phyloP scores from a whole-genome alignment of 495 filamentous ascomycete genomes.

The Trichoderma virens region DNA sequence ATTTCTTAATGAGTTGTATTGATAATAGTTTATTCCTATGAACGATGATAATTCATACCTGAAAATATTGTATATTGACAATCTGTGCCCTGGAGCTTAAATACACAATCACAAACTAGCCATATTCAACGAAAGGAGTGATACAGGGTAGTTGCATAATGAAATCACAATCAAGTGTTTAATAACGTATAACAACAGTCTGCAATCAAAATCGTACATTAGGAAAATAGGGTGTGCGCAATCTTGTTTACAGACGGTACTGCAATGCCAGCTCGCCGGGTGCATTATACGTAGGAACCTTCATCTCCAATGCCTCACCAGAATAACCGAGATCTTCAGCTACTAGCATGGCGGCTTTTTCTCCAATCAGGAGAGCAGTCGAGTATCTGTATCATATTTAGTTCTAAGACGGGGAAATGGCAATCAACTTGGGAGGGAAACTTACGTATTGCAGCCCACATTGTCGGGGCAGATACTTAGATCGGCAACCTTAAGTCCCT shows the following conservation, averaged over 20 bases:
- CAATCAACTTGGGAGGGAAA: not conserved
- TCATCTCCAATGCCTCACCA: conserved; percentile 68
- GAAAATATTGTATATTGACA: too few species aligned
- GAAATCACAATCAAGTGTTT: not conserved
- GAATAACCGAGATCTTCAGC: conserved; percentile 72
- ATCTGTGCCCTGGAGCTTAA: not conserved
- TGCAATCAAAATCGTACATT: not conserved
- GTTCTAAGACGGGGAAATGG: not conserved
- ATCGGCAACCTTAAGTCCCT: conserved; percentile 76
- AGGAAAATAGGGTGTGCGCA: not conserved
- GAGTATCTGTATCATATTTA: conserved; percentile 35
- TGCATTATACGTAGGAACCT: conserved; percentile 53
- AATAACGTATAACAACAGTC: not conserved
- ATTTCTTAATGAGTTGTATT: not conserved
- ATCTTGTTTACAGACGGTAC: not conserved
- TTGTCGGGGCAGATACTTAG: conserved; percentile 77
- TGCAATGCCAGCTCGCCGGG: not conserved
- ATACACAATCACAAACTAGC: not conserved
- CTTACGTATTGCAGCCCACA: conserved; percentile 70
- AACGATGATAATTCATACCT: too few species aligned
- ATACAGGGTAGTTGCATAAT: not conserved
- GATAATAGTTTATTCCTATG: too few species aligned
- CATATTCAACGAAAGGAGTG: too few species aligned
- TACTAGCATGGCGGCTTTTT: conserved; percentile 67
- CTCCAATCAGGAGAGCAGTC: conserved; percentile 74